phyloP scores from a whole-genome alignment of 805 yeast genomes.

The Tetrapisispora iriomotensis region DNA sequence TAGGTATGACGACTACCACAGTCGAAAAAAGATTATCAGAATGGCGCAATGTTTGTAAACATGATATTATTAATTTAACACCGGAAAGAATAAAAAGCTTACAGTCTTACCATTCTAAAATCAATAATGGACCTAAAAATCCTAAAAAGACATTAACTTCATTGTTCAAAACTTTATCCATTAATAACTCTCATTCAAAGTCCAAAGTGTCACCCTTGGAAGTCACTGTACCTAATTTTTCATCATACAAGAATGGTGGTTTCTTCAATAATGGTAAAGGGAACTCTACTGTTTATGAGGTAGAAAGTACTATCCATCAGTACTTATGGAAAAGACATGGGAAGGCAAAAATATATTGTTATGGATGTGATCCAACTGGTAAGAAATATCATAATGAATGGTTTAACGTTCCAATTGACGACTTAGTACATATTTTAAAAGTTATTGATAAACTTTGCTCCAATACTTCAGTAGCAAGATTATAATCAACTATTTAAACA shows the following conservation, averaged over 20 bases:
- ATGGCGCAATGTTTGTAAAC: conserved; percentile 23
- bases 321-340: conserved; percentile 24
- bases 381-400: conserved; percentile 22
- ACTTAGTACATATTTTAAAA: conserved; percentile 13
- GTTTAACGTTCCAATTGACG: conserved; percentile 19
- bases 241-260: conserved; percentile 18
- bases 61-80: conserved; percentile 19
- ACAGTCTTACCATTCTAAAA: neutral
- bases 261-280: conserved; percentile 16
- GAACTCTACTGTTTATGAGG: conserved; percentile 8
- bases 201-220: neutral
- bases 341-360: conserved; percentile 21
- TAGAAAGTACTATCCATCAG: conserved; percentile 20
- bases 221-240: neutral
- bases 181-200: neutral
- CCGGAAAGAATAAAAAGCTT: conserved; percentile 14
- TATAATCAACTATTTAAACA: no score
- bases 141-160: conserved; percentile 8
- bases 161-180: neutral
- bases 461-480: neutral
- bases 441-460: conserved; percentile 14
- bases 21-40: conserved; percentile 21
- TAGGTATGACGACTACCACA: conserved; percentile 25
- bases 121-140: conserved; percentile 3
- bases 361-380: conserved; percentile 19